A percentile compares a stretch with the other conserved stretches of the same genome.
These are phyloP conservation scores for Cladosporium sp. DNA, from an alignment of 2,329 filamentous ascomycete genomes.

Conservation along the genomic window DNA sequence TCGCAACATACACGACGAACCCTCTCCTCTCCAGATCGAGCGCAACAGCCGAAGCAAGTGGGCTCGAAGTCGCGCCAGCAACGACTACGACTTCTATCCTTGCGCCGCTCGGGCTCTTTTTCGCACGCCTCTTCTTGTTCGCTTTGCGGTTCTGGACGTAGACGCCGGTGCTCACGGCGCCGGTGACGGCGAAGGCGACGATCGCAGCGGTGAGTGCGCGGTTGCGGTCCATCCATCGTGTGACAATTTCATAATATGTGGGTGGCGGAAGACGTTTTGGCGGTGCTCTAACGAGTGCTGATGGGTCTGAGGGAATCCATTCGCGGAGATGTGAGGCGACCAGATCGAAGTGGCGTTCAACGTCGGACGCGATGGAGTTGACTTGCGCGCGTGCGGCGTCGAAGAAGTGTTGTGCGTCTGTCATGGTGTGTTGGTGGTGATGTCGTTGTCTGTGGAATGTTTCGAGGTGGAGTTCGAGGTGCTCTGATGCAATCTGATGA, in stretches of 20 bases:
- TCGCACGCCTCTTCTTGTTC: slow-evolving; percentile 66
- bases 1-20: slow-evolving; percentile 89
- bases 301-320: slow-evolving; percentile 67
- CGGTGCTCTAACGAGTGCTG: slow-evolving; percentile 49
- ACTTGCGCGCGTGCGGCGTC: slow-evolving; percentile 32
- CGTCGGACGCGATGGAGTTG: slow-evolving; percentile 67
- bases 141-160: slow-evolving; percentile 59
- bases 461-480: not conserved
- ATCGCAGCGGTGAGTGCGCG: slow-evolving; percentile 69
- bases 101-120: slow-evolving; percentile 74
- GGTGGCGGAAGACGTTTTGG: slow-evolving; percentile 39
- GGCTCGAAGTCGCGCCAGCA: slow-evolving; percentile 80
- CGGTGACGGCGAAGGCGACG: slow-evolving; percentile 66
- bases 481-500: not conserved
- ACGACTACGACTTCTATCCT: slow-evolving; percentile 83
- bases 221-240: slow-evolving; percentile 69
- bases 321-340: slow-evolving; percentile 69
- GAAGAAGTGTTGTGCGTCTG: slow-evolving; percentile 34
- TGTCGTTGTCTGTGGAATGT: not conserved
- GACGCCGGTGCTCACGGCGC: slow-evolving; percentile 42
- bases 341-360: slow-evolving; percentile 76
- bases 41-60: slow-evolving; percentile 76
- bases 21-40: slow-evolving; percentile 85
- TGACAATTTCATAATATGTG: slow-evolving; percentile 53
- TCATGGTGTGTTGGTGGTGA: slow-evolving; percentile 23